These are phyloP conservation scores for Plantago rigida DNA, from an alignment of 305 asterid species.

Conservation along the genomic window DNA sequence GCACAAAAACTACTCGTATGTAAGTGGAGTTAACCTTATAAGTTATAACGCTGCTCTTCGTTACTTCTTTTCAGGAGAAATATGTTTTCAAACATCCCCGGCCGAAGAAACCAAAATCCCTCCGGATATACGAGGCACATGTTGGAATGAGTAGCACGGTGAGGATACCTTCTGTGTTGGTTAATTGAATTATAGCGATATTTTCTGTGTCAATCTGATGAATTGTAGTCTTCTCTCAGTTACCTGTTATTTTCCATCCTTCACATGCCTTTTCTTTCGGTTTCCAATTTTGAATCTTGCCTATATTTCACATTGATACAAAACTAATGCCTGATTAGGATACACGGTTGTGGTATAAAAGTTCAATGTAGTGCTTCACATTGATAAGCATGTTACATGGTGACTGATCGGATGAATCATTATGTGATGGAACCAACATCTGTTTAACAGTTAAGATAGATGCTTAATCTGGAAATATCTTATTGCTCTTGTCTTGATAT, in stretches of 20 bases:
- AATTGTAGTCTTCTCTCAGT: constrained; percentile 21
- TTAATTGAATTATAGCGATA: too few relatives aligned
- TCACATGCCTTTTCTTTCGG: constrained; percentile 2
- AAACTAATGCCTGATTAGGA: constrained; percentile 1
- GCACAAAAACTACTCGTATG: not conserved
- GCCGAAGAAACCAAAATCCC: constrained; percentile 83
- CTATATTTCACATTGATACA: not conserved
- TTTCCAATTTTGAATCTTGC: constrained; percentile 11
- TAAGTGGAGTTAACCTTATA: not conserved
- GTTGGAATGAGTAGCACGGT: constrained; percentile 99
- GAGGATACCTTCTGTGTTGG: constrained; percentile 37
- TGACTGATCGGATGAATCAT: not conserved
- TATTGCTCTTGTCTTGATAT: not conserved
- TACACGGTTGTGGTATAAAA: constrained; percentile 13
- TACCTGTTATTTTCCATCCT: constrained; percentile 1
- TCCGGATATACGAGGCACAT: constrained; percentile 86
- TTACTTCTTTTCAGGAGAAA: constrained; percentile 56
- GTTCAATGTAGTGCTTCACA: not conserved
- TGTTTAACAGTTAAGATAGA: not conserved
- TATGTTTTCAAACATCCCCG: constrained; percentile 74
- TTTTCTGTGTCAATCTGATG: constrained; percentile 14
- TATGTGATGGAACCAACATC: not conserved
- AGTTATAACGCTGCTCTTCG: not conserved
- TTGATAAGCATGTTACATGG: too few relatives aligned
- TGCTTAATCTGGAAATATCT: not conserved